A percentile compares a stretch with the other conserved stretches of the same genome.
phyloP scores from a whole-genome alignment of 1,284 basidiomycete genomes.

The Porodaedalea pini region DNA sequence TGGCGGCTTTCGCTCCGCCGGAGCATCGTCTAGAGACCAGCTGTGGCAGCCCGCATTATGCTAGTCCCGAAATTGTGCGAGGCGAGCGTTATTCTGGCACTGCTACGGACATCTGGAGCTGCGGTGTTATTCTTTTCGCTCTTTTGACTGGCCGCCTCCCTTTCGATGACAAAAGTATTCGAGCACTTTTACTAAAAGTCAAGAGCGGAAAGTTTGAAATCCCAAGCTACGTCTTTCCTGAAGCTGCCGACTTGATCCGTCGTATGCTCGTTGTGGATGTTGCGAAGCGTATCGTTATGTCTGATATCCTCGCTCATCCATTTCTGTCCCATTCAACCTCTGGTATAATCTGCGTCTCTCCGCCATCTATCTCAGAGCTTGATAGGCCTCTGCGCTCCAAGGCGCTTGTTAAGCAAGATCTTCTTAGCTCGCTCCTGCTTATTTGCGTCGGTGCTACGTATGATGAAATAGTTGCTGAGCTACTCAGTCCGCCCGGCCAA shows the following conservation, averaged over 20 bases:
- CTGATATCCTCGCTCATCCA: slow-evolving; percentile 84
- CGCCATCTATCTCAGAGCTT: slow-evolving; percentile 64
- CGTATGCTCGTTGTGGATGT: slow-evolving; percentile 94
- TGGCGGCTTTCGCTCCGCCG: slow-evolving; percentile 90
- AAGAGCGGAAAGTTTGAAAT: slow-evolving; percentile 84
- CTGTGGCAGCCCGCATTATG: slow-evolving; percentile 98
- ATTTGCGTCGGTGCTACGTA: slow-evolving; percentile 77
- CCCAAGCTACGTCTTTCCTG: slow-evolving; percentile 68
- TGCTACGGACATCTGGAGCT: slow-evolving; percentile 93
- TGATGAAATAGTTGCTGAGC: slow-evolving; percentile 56
- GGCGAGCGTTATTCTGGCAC: slow-evolving; percentile 92
- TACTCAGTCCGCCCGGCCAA: slow-evolving; percentile 59
- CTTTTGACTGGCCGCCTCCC: slow-evolving; percentile 85
- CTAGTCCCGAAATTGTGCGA: slow-evolving; percentile 96
- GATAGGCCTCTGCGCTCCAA: slow-evolving; percentile 65
- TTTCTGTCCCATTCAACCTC: slow-evolving; percentile 62
- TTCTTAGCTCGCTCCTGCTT: slow-evolving; percentile 84
- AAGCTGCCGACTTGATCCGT: slow-evolving; percentile 71
- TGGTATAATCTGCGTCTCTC: slow-evolving; percentile 52
- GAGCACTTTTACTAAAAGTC: slow-evolving; percentile 85
- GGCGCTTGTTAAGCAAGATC: slow-evolving; percentile 79
- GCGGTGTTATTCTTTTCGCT: slow-evolving; percentile 86
- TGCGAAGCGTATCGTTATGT: slow-evolving; percentile 81
- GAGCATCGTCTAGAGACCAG: slow-evolving; percentile 88
- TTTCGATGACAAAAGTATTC: slow-evolving; percentile 86